Evolutionary conservation across 31 red algal genomes (phyloP), one percentile per base, ranked within the genome.

Genomic region (Odonthalia washingtoniensis): DNA sequence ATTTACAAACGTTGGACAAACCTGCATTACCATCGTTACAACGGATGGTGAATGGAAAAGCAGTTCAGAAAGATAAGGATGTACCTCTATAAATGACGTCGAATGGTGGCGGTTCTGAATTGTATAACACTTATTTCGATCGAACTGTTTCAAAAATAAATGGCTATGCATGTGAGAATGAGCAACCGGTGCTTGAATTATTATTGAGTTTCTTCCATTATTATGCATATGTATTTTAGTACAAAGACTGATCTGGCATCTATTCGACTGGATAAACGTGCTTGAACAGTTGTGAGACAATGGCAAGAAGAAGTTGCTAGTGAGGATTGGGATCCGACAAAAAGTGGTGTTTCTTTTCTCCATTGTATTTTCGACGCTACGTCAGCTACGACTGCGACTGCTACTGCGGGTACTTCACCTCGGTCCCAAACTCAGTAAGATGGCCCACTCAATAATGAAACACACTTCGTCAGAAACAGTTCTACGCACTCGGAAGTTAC

Each of bases 171-270:
- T 83, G 77, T 17, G 75, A 72, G 64, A 94, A 94, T 82, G 46
- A 72, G 1, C 57, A 53, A 9, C 80, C 93, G 4, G 85, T 95
- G 21, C 87, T 81, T 68, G 84, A 91, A 30, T 78, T 99, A 35
- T 82, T 99, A 18, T 78, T 94, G n/a, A 91, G 92, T 26, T 99
- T 99, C 79, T 99, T 99, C 74, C 72, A 86, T 44, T 96, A 93
- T 76, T 96, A 92, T 73, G 94, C 94, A 2, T 94, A 90, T 62
- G 65, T 40, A 30, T 96, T 95, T 74, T 66, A 93, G 45, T 96
- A 94, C 46, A 69, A n/a, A 78, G 40, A 91, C 86, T 32, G 64
- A 88, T 30, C 81, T 96, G n/a, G 94, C 90, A 2, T 95, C 87
- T 16, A 87, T 96, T 40, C 87, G 97, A 40, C 43, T 82, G 35